Percentiles rank a stretch among this genome's conserved stretches.
Evolutionary conservation across 2,329 filamentous ascomycete species (phyloP).

Genomic region (Fusarium proliferatum): DNA sequence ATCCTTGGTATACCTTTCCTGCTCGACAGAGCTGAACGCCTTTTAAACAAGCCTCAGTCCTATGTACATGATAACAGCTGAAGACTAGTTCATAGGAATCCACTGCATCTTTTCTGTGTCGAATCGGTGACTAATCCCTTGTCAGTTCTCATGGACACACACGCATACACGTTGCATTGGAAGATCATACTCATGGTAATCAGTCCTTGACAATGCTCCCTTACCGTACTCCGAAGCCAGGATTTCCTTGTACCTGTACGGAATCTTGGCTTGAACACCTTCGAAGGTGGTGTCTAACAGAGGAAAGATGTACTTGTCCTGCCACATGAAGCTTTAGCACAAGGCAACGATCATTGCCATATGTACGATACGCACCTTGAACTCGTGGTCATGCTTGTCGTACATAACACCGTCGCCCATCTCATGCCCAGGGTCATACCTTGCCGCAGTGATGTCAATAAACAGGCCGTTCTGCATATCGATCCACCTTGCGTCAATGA

Average conservation of each 20-base stretch:
- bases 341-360: no score
- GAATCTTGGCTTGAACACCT: conserved; percentile 73
- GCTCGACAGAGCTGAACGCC: not conserved
- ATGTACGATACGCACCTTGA: conserved; percentile 51
- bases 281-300: conserved; percentile 77
- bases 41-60: not conserved
- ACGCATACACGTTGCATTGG: not conserved
- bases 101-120: conserved; percentile 53
- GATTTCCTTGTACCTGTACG: conserved; percentile 69
- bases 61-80: not conserved
- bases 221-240: conserved; percentile 68
- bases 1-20: not conserved
- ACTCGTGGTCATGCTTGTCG: conserved; percentile 64
- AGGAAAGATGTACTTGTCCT: conserved; percentile 73
- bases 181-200: conserved; percentile 62
- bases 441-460: conserved; percentile 63
- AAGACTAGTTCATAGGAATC: conserved; percentile 28
- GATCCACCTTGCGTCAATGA: conserved; percentile 62
- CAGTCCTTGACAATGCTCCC: conserved; percentile 61
- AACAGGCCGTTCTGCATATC: conserved; percentile 59
- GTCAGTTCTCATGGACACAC: conserved; percentile 17
- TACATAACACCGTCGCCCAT: conserved; percentile 58
- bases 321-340: not conserved
- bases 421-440: conserved; percentile 59
- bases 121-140: conserved; percentile 53